Base-by-base conservation (phyloP, 306 rosid species). In the Abrus pulchellus region DNA sequence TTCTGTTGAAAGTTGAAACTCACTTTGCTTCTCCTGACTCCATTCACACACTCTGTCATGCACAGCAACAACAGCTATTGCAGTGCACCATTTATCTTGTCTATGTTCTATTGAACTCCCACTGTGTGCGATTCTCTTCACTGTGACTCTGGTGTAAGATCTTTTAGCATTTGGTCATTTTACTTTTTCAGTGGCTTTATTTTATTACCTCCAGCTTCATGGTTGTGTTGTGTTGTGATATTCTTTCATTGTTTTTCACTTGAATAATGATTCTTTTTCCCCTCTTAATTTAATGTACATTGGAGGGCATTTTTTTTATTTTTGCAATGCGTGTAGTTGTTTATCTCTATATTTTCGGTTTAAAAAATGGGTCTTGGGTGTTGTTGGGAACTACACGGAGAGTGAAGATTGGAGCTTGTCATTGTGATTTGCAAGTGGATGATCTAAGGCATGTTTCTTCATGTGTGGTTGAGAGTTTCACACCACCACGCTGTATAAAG, bases 401-500 rank as follows among this genome's bases (percentile, higher is more conserved):
- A 92, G 98, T 92, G 92, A 88, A 81, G 77, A 85, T 84, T 83
- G 96, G 92, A 89, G 79, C 29, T 83, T 87, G 91, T 86, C 84
- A 75, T 67, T 85, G 70, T 56, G 83, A 84, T 81, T 81, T 85
- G 81, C 83, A 30, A 59, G 72, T 79, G 70, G 89, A 83, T 84
- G 1, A 66, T 66, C 72, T 20, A 56, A 65, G 75, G 82, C 83
- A 68, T 84, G 60, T 83, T 83, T 86, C 74, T 86, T 76, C 87
- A 86, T 84, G 91, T 73, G 87, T 85, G 87, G 83, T 75, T 74
- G 88, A 54, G 61, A 80, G 57, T 67, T 76, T 82, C 45, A 84
- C 85, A 47, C 10, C 74, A 71, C 81, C 66, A 71, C 64, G 63
- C 73, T 75, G 60, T 83, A 80, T 81, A 73, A 83, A 83, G 82